Evolutionary conservation across 2,329 filamentous ascomycete species (phyloP), one percentile per base, ranked within the genome.

Genomic region (Scopulariopsis brevicaulis): DNA sequence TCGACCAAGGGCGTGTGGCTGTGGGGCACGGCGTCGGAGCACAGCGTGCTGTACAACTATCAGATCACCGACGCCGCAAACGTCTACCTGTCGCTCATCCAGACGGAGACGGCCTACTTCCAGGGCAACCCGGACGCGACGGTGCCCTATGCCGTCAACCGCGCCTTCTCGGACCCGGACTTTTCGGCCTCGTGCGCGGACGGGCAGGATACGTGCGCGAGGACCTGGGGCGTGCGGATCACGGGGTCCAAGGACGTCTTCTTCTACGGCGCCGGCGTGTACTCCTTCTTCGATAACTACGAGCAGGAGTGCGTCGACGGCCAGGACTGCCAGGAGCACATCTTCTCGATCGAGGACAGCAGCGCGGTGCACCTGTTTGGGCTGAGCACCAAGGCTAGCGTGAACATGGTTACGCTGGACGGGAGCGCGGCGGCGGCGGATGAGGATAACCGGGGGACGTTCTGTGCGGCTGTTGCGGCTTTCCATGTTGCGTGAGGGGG

Each of bases 61-160:
- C 88, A 96, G 71, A 75, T 96, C 66, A 75, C 80, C 67, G 85
- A 86, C 61, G 89, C 91, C 1, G 78, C 83, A 66, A 87, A 92
- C 67, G 79, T 96, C 62, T 96, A 87, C 75, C 86, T 95, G 80
- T 85, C 82, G 12, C 74, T 89, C 55, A 90, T 96, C 65, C 92
- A 96, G 74, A 89, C 89, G 3, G 93, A 96, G 74, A 96, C 91
- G 5, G 88, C 91, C 35, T 91, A 89, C 77, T 90, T 87, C 79
- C 89, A 96, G 74, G 82, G 87, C 68, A 92, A 93, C 74, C 90
- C 91, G 4, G 80, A 87, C 63, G 82, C 89, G 2, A 77, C 81
- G 11, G 77, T 81, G 11, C 87, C 85, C 46, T 90, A 87, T 70
- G 74, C 74, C 0, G 72, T 76, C 62, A 82, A 86, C 65, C 62